Percentiles rank a stretch among this genome's conserved stretches.
phyloP scores from a whole-genome alignment of 106 monocot species.

The Posidonia australis region DNA sequence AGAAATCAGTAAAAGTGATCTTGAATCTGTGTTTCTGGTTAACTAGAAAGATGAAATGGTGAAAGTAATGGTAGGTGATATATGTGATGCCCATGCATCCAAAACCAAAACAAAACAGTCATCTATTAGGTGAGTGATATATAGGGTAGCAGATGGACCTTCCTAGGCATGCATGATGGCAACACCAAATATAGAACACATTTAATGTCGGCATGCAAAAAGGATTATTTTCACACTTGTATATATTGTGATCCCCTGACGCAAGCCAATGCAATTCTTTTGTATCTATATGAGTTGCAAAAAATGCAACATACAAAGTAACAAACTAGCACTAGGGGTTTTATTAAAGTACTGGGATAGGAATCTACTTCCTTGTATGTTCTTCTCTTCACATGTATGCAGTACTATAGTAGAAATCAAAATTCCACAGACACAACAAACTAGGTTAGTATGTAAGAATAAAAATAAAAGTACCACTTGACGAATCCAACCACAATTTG shows the following conservation, averaged over 20 bases:
- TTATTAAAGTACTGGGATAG: too few species aligned
- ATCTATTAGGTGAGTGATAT: background rate
- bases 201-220: background rate
- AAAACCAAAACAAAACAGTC: background rate
- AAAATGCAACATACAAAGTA: too few species aligned
- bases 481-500: background rate
- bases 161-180: background rate
- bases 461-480: too few species aligned
- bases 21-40: background rate
- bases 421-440: too few species aligned
- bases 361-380: too few species aligned
- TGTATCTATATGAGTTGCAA: too few species aligned
- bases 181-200: background rate
- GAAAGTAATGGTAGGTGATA: background rate
- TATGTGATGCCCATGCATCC: background rate
- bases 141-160: background rate
- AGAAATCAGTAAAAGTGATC: background rate
- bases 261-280: background rate
- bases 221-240: background rate
- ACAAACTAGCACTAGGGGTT: too few species aligned
- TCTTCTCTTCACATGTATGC: too few species aligned
- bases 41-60: conserved; percentile 4
- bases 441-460: too few species aligned
- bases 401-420: too few species aligned
- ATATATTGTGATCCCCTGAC: background rate